Conservation (phyloP, 345 rosid species). For the Dimocarpus longan region DNA sequence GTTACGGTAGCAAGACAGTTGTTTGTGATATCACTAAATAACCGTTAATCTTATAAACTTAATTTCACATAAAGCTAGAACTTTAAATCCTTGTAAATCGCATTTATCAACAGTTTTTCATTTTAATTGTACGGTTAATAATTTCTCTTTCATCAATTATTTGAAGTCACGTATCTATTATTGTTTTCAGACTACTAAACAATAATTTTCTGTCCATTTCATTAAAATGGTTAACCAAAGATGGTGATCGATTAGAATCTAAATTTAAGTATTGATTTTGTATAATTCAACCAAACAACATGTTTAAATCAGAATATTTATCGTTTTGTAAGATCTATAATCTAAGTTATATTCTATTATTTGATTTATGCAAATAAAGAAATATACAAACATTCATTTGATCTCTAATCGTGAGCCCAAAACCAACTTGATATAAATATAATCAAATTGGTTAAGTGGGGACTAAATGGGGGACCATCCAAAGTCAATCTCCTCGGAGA, state of each 20-base stretch:
- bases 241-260: no score
- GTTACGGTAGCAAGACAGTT: no score
- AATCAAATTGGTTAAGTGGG: constrained; percentile 17
- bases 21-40: no score
- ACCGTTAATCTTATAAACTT: no score
- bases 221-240: no score
- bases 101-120: not conserved
- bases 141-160: no score
- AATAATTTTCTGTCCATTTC: not conserved
- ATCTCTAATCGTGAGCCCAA: not conserved
- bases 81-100: not conserved
- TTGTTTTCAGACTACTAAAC: not conserved
- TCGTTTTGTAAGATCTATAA: no score
- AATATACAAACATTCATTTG: not conserved
- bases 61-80: no score
- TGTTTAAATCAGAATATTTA: no score
- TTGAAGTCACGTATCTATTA: no score
- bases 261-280: no score
- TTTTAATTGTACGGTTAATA: not conserved
- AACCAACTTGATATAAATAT: not conserved
- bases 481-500: not conserved
- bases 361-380: not conserved
- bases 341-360: not conserved
- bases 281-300: no score
- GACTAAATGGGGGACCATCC: constrained; percentile 18